phyloP scores from a whole-genome alignment of 768 basidiomycete genomes.

The Lepiota venenata region DNA sequence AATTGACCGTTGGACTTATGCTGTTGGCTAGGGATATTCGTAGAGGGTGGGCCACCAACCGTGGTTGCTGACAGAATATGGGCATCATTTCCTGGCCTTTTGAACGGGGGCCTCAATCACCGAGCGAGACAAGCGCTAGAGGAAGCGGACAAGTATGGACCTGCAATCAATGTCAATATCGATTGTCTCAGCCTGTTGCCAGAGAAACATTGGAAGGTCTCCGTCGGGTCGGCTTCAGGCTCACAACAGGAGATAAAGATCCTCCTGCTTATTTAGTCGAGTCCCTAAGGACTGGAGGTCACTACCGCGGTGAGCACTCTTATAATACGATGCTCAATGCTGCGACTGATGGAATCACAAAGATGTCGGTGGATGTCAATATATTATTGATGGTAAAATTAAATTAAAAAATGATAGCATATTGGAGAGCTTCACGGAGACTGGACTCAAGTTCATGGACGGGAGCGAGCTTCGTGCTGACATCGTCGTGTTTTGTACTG shows the following conservation, averaged over 20 bases:
- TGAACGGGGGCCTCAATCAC: conserved; percentile 14
- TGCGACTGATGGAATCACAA: not conserved
- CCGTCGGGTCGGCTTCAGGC: conserved; percentile 13
- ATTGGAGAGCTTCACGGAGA: conserved; percentile 39
- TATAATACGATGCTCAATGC: not conserved
- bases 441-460: conserved; percentile 41
- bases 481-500: conserved; percentile 17
- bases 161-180: not conserved
- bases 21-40: conserved; percentile 28
- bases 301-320: conserved; percentile 11
- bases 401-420: conserved; percentile 56
- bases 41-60: conserved; percentile 41
- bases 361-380: conserved; percentile 54
- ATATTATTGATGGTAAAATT: conserved; percentile 63
- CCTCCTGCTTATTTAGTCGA: conserved; percentile 5
- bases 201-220: conserved; percentile 12
- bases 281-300: conserved; percentile 11
- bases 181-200: not conserved
- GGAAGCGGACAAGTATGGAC: conserved; percentile 10
- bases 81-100: conserved; percentile 37
- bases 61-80: conserved; percentile 45
- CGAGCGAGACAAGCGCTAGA: not conserved
- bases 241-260: conserved; percentile 12
- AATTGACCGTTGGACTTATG: too few species aligned
- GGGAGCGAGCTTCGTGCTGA: conserved; percentile 43